A percentile compares a stretch with the other conserved stretches of the same genome.
Conservation (phyloP, 1,284 basidiomycete species). For the Irpex lacteus region DNA sequence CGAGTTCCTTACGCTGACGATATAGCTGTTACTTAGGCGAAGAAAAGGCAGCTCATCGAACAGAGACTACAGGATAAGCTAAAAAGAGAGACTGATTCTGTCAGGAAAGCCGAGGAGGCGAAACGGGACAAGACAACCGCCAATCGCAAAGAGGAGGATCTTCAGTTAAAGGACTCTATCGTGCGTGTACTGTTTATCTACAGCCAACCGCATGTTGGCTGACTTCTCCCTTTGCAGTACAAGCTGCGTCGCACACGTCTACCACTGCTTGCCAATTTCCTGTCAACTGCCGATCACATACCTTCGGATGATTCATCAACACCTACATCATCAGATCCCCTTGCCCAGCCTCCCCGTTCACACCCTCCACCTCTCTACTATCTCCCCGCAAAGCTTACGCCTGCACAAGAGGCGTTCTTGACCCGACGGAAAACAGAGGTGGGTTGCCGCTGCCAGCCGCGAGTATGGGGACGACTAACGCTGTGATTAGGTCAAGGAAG, state of each 20-base stretch:
- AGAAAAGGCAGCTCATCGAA: constrained; percentile 76
- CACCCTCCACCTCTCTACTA: constrained; percentile 78
- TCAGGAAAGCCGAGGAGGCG: constrained; percentile 77
- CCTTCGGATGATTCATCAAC: constrained; percentile 33
- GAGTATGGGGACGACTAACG: background rate
- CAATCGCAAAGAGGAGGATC: constrained; percentile 75
- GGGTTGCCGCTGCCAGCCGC: constrained; percentile 15
- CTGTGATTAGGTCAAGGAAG: constrained; percentile 50
- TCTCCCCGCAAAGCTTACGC: constrained; percentile 63
- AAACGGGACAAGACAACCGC: constrained; percentile 75
- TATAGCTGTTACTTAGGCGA: constrained; percentile 48
- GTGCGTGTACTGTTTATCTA: constrained; percentile 39
- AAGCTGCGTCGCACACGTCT: constrained; percentile 68
- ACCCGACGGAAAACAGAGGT: constrained; percentile 61
- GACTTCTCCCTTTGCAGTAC: constrained; percentile 40
- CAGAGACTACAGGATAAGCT: constrained; percentile 78
- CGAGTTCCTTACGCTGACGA: background rate
- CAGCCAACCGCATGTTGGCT: background rate
- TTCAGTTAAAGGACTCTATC: constrained; percentile 75
- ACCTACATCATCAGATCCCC: constrained; percentile 37
- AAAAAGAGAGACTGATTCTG: constrained; percentile 76
- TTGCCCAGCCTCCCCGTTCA: constrained; percentile 52
- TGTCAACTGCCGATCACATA: constrained; percentile 70
- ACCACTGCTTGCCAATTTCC: constrained; percentile 71
- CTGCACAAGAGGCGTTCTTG: constrained; percentile 70